Evolutionary conservation across 2,329 filamentous ascomycete species (phyloP).

Genomic region (Corinectria fuckeliana): DNA sequence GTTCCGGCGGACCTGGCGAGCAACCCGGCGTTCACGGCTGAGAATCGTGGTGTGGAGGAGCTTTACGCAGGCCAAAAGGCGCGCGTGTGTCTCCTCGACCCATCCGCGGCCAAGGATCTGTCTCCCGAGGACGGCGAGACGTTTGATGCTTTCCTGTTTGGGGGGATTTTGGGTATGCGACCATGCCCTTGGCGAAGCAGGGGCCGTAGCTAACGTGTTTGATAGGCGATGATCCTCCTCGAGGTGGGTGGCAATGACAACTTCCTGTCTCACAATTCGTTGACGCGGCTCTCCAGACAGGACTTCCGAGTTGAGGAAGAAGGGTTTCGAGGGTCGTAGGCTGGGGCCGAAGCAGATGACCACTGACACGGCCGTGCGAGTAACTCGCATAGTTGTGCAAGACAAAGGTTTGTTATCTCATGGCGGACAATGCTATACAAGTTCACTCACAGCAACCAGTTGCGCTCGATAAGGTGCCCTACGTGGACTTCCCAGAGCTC

Average conservation of each 20-base stretch:
- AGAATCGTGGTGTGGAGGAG: slow-evolving; percentile 80
- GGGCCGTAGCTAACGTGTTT: slow-evolving; percentile 19
- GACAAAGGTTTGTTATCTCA: slow-evolving; percentile 70
- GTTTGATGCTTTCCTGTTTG: slow-evolving; percentile 95
- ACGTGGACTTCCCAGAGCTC: slow-evolving; percentile 88
- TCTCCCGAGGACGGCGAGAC: slow-evolving; percentile 79
- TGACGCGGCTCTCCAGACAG: slow-evolving; percentile 66
- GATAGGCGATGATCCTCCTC: slow-evolving; percentile 87
- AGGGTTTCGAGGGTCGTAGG: slow-evolving; percentile 87
- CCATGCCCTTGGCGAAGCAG: background rate
- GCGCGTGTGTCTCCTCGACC: slow-evolving; percentile 88
- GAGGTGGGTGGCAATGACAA: slow-evolving; percentile 66
- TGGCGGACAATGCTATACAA: background rate
- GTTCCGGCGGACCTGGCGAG: slow-evolving; percentile 64
- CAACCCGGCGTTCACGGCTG: slow-evolving; percentile 70
- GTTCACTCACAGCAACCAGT: slow-evolving; percentile 55
- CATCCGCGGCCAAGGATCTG: slow-evolving; percentile 80
- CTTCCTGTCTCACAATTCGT: slow-evolving; percentile 7
- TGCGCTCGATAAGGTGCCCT: slow-evolving; percentile 78
- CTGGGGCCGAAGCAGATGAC: slow-evolving; percentile 97
- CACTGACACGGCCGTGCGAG: slow-evolving; percentile 93
- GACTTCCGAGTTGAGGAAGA: slow-evolving; percentile 92
- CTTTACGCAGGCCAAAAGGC: slow-evolving; percentile 77
- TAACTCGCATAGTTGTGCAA: slow-evolving; percentile 88
- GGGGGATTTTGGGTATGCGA: slow-evolving; percentile 84